Conservation (phyloP, 2,329 filamentous ascomycete genomes). For the Colletotrichum sp. region DNA sequence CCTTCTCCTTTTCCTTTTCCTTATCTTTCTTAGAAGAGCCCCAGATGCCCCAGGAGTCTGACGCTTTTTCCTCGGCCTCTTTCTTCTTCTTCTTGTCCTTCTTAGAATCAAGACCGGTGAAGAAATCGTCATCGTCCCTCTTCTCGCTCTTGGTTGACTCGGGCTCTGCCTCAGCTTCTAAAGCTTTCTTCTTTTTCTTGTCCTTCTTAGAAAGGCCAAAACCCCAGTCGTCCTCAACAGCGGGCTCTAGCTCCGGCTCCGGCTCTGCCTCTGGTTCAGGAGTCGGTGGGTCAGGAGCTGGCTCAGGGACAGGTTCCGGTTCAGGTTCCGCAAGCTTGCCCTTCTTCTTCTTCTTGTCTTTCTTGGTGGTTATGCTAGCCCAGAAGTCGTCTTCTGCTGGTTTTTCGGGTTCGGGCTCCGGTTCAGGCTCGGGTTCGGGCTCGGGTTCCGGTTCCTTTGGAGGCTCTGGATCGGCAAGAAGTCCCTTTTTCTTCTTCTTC, state of each 20-base stretch:
- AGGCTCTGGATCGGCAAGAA: conserved; percentile 25
- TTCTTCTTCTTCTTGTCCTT: conserved; percentile 37
- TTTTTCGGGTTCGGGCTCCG: conserved; percentile 15
- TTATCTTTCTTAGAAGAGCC: conserved; percentile 32
- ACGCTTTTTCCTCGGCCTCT: conserved; percentile 26
- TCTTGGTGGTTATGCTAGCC: conserved; percentile 28
- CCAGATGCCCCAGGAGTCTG: conserved; percentile 26
- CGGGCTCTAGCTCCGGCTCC: neutral
- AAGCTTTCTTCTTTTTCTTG: conserved; percentile 28
- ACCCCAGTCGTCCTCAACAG: neutral
- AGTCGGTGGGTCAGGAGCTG: conserved; percentile 13
- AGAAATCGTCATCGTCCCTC: conserved; percentile 34
- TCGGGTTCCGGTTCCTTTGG: conserved; percentile 23
- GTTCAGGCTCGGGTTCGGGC: conserved; percentile 9
- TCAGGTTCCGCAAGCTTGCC: conserved; percentile 26
- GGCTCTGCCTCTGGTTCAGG: conserved; percentile 21
- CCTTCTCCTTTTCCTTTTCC: conserved; percentile 32
- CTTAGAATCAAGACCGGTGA: conserved; percentile 26
- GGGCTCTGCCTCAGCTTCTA: conserved; percentile 24
- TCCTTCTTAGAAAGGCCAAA: conserved; percentile 25
- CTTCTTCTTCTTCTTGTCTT: conserved; percentile 34
- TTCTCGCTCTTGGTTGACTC: conserved; percentile 30
- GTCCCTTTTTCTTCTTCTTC: conserved; percentile 33
- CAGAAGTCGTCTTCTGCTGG: conserved; percentile 27
- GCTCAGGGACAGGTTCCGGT: conserved; percentile 4